Percentiles rank a stretch among this genome's conserved stretches.
Evolutionary conservation across 768 basidiomycete genomes (phyloP).

Genomic region (Leccinellum rugosiceps): DNA sequence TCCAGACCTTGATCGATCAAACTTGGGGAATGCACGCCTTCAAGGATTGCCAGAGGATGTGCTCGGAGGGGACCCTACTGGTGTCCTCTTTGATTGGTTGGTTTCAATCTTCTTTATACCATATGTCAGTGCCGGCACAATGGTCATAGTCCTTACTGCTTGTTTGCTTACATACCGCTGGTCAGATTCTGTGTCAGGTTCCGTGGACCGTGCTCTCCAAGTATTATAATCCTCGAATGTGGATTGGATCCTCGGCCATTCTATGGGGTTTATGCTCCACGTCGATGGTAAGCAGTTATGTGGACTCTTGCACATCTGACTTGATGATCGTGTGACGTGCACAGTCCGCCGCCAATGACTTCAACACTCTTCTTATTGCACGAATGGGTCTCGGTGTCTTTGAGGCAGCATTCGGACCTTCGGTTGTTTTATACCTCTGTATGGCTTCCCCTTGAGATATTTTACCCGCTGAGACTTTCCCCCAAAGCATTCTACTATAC

Average conservation of each 20-base stretch:
- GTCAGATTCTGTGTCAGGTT: conserved; percentile 65
- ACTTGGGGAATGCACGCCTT: conserved; percentile 75
- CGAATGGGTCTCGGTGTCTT: conserved; percentile 34
- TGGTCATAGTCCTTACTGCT: background rate
- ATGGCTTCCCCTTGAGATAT: background rate
- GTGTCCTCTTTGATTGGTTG: conserved; percentile 72
- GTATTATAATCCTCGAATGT: conserved; percentile 61
- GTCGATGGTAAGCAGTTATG: conserved; percentile 49
- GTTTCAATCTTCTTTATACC: conserved; percentile 78
- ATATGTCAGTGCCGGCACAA: conserved; percentile 47
- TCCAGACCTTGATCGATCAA: conserved; percentile 66
- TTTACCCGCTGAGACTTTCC: conserved; percentile 15
- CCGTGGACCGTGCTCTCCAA: conserved; percentile 69
- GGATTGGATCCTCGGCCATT: conserved; percentile 65
- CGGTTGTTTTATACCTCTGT: conserved; percentile 33
- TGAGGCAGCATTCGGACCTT: conserved; percentile 34
- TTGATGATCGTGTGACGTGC: background rate
- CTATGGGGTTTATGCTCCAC: conserved; percentile 75
- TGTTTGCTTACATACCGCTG: background rate
- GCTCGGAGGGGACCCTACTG: conserved; percentile 66
- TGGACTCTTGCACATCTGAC: background rate
- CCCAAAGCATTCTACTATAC: conserved; percentile 48
- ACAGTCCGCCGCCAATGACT: conserved; percentile 27
- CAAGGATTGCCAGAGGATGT: conserved; percentile 65
- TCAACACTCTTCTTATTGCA: conserved; percentile 27